phyloP scores from a whole-genome alignment of 768 basidiomycete species.

The Kwoniella europaea region DNA sequence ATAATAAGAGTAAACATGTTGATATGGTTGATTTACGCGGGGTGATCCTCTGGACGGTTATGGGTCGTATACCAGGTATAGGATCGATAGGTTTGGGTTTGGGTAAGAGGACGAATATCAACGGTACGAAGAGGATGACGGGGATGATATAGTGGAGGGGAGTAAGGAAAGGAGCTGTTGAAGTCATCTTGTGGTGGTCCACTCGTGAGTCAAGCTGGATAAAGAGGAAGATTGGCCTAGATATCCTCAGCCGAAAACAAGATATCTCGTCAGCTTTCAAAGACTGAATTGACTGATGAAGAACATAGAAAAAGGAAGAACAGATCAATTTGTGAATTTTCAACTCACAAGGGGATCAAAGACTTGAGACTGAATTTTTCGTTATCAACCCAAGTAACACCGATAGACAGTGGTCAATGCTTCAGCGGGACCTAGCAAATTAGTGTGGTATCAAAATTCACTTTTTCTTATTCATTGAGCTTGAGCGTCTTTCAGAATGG shows the following conservation, averaged over 20 bases:
- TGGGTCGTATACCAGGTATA: conserved; percentile 45
- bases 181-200: background rate
- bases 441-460: background rate
- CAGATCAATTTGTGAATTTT: background rate
- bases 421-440: background rate
- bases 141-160: conserved; percentile 45
- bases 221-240: background rate
- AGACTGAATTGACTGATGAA: background rate
- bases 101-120: conserved; percentile 32
- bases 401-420: background rate
- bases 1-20: conserved; percentile 69
- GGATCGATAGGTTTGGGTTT: conserved; percentile 23
- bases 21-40: conserved; percentile 81
- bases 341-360: background rate
- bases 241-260: background rate
- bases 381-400: background rate
- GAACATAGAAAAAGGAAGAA: background rate
- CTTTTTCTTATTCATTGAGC: background rate
- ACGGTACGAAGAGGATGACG: conserved; percentile 39
- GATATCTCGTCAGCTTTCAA: background rate
- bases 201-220: background rate
- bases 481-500: too few species aligned
- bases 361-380: too few species aligned
- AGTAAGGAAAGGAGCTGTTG: conserved; percentile 14
- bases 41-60: conserved; percentile 65